Conservation (phyloP, 768 basidiomycete genomes). For the Termitomyces sp. region DNA sequence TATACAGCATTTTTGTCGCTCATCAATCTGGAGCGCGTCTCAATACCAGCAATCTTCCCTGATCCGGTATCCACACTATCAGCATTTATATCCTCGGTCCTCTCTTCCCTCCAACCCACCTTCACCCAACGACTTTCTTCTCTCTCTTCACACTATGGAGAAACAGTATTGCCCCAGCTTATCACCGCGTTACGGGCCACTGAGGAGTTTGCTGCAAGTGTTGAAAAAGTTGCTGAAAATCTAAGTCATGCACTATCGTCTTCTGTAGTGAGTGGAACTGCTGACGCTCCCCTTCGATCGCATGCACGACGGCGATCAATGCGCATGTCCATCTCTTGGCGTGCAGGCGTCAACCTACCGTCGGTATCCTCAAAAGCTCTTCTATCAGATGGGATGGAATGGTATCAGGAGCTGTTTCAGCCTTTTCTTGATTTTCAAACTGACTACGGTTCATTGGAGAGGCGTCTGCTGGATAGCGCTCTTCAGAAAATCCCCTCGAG, state of each 20-base stretch:
- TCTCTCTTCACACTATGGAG: conserved; percentile 59
- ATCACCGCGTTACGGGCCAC: conserved; percentile 69
- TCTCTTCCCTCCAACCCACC: conserved; percentile 77
- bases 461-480: conserved; percentile 55
- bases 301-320: conserved; percentile 49
- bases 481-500: conserved; percentile 43
- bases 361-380: conserved; percentile 19
- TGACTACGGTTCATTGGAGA: conserved; percentile 78
- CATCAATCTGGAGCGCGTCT: conserved; percentile 63
- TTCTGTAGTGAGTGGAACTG: conserved; percentile 13
- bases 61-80: conserved; percentile 75
- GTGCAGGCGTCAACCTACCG: conserved; percentile 32
- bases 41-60: conserved; percentile 84
- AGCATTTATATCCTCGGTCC: conserved; percentile 73
- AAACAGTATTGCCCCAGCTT: conserved; percentile 59
- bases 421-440: conserved; percentile 90
- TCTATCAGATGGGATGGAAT: conserved; percentile 44
- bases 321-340: conserved; percentile 63
- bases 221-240: conserved; percentile 77
- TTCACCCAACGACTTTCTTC: conserved; percentile 73
- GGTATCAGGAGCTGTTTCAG: conserved; percentile 92
- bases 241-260: conserved; percentile 32
- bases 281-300: conserved; percentile 12
- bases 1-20: conserved; percentile 61
- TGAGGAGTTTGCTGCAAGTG: conserved; percentile 73